Conservation (phyloP, 106 monocot genomes). For the Allium cepa region DNA sequence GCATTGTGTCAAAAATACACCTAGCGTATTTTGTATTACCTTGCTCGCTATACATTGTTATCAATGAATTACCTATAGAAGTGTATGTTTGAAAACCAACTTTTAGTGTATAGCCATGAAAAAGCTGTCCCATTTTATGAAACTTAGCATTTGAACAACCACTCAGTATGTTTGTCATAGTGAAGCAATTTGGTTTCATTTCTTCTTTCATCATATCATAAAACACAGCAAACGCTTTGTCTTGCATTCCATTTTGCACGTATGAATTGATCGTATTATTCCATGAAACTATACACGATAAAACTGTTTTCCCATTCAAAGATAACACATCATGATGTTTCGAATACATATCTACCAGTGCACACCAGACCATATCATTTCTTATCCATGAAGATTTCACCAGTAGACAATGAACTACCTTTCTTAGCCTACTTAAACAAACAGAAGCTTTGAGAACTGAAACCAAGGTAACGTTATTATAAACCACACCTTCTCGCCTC, state of each 20-base stretch:
- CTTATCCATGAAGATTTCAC: conserved; percentile 25
- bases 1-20: conserved; percentile 17
- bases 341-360: conserved; percentile 30
- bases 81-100: conserved; percentile 12
- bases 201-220: conserved; percentile 16
- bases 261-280: conserved; percentile 23
- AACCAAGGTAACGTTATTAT: conserved; percentile 18
- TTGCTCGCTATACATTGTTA: conserved; percentile 33
- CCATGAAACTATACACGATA: conserved; percentile 21
- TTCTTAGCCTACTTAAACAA: conserved; percentile 7
- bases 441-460: conserved; percentile 23
- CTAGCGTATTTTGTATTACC: conserved; percentile 16
- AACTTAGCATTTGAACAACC: conserved; percentile 13
- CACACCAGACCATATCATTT: conserved; percentile 13
- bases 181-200: conserved; percentile 24
- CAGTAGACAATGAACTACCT: conserved; percentile 18
- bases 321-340: conserved; percentile 15
- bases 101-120: conserved; percentile 25
- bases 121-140: conserved; percentile 8
- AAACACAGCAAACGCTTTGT: conserved; percentile 20
- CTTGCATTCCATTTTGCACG: conserved; percentile 26
- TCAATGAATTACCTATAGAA: conserved; percentile 24
- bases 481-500: conserved; percentile 13
- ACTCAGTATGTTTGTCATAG: conserved; percentile 27
- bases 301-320: conserved; percentile 16